These are phyloP conservation scores for Aleurites moluccanus DNA, from an alignment of 441 rosid genomes.

Conservation along the genomic window DNA sequence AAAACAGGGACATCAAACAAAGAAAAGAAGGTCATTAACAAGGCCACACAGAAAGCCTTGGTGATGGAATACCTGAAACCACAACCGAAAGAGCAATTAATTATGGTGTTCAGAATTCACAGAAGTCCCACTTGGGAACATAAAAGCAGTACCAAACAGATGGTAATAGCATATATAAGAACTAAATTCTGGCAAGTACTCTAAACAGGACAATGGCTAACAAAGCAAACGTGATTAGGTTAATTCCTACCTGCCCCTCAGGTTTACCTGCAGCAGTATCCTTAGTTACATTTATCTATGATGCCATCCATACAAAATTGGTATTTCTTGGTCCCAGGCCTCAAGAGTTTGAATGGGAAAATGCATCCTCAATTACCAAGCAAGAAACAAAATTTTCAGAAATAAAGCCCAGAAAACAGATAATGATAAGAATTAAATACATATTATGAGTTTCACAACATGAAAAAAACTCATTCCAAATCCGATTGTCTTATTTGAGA, in stretches of 20 bases:
- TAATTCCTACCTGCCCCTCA: not conserved
- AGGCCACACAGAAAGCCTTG: slow-evolving; percentile 65
- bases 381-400: not conserved
- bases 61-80: slow-evolving; percentile 66
- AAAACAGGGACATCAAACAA: slow-evolving; percentile 69
- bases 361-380: not conserved
- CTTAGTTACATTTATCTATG: not conserved
- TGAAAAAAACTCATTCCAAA: not conserved
- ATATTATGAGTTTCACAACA: not conserved
- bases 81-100: slow-evolving; percentile 12
- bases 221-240: not conserved
- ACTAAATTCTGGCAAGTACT: not conserved
- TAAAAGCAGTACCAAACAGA: not conserved
- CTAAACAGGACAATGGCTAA: not conserved
- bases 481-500: not conserved
- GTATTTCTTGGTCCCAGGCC: not conserved
- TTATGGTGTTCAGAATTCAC: not conserved
- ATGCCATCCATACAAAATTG: not conserved
- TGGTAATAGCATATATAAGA: not conserved
- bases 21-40: slow-evolving; percentile 66
- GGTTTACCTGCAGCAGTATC: slow-evolving; percentile 8
- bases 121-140: not conserved
- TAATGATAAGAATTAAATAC: not conserved
- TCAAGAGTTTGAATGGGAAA: slow-evolving; percentile 4
- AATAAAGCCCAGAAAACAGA: not conserved